Base-by-base conservation (phyloP, 163 green algal species). In the Prototheca wickerhamii region DNA sequence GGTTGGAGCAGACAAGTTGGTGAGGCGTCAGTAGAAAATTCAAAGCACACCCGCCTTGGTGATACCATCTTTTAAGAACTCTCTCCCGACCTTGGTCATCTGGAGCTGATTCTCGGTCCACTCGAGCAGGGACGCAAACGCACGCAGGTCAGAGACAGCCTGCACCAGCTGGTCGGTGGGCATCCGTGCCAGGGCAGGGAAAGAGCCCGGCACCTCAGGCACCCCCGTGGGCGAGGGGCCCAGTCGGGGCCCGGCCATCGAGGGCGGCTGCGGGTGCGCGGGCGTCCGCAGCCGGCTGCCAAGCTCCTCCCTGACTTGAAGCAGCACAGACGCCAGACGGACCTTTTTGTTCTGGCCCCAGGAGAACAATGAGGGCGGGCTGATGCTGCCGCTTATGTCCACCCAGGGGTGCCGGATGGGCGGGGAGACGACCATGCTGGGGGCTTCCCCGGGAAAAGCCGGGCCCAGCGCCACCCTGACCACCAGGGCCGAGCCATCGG, bases 371-470 rank as follows among this genome's bases (percentile, higher is more conserved):
- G 42, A 31, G 30, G 60, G 67, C 46, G 74, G 71, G 26, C 68
- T 61, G 26, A 88, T 50, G 12, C 79, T 69, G 40, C 78, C 77
- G 10, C 66, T 64, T n/a, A 49, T 4, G 61, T 83, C 71, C 15
- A 87, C 74, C 46, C 68, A 77, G 15, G 70, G 70, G 60, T 87
- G 75, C 17, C 59, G 67, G 3, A 87, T 54, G 0, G 80, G 78
- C 3, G 82, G 58, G 17, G 80, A 76, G 44, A 83, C 66, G 25
- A 58, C 69, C 8, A 85, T 49, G 0, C 26, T 58, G 23, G 78
- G 78, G 10, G 67, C 58, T 15, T 83, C 82, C 54, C 78, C 60
- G 8, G 82, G 82, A 35, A 89, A 89, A 17, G 64, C 69, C 15
- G 73, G 53, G 4, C 80, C 69, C 32, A 89, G 63, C 26, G 44